A percentile compares a stretch with the other conserved stretches of the same genome.
Evolutionary conservation across 768 basidiomycete genomes (phyloP).

Genomic region (Nevesoporus exiguus): DNA sequence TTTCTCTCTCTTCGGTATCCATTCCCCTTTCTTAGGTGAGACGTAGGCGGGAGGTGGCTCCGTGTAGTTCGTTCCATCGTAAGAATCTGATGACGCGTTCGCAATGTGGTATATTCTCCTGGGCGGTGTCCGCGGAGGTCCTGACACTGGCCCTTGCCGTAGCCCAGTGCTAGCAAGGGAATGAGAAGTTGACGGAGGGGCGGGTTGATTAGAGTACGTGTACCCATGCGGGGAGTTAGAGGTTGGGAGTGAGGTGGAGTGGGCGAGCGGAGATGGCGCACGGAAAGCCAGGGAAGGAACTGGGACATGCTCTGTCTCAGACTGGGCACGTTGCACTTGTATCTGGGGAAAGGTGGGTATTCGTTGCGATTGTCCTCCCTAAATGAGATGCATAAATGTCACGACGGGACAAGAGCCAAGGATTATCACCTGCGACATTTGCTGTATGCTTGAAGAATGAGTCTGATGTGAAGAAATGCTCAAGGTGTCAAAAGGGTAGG

Average conservation of each 20-base stretch:
- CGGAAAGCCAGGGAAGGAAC: constrained; percentile 5
- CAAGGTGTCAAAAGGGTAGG: constrained; percentile 20
- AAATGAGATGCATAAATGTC: neutral
- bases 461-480: constrained; percentile 22
- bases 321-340: constrained; percentile 22
- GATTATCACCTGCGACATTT: constrained; percentile 14
- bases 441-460: no score
- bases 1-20: constrained; percentile 18
- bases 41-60: constrained; percentile 50
- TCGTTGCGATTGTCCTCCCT: constrained; percentile 20
- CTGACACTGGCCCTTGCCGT: constrained; percentile 4
- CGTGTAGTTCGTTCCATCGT: constrained; percentile 15
- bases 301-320: constrained; percentile 18
- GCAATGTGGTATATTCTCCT: constrained; percentile 40
- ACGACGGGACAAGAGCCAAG: neutral
- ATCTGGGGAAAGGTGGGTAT: constrained; percentile 21
- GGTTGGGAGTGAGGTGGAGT: constrained; percentile 23
- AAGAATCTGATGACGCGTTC: constrained; percentile 35
- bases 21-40: constrained; percentile 19
- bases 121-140: constrained; percentile 34
- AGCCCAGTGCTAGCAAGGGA: neutral
- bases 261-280: constrained; percentile 24
- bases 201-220: constrained; percentile 5
- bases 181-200: constrained; percentile 11
- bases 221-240: constrained; percentile 9